Base-by-base conservation (phyloP, 2,329 filamentous ascomycete species). In the Talaromyces piceae region DNA sequence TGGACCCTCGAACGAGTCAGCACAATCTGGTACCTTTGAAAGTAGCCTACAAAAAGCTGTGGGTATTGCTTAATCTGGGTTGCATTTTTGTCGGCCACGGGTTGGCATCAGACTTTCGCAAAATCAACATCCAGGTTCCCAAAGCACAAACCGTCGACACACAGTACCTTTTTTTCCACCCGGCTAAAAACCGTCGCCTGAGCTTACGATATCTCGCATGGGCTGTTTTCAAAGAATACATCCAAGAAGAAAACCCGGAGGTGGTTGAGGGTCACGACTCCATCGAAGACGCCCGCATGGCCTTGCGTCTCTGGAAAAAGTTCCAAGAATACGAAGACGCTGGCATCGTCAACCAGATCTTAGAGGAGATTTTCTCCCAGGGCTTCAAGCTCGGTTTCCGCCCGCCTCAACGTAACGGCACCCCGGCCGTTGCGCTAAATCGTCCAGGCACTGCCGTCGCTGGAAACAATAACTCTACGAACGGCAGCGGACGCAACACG, bases 121-220 rank as follows among this genome's bases (percentile, higher is more conserved):
- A 95, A 51, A 95, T 95, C 71, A 98, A 98, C 68, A 96, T 98
- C 51, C 88, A 96, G 66, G 87, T 98, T 0, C 93, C 94, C 1
- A 88, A 86, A 64, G 71, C 81, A 3, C 93, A 98, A 67, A 86
- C 95, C 30, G 89, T 98, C 50, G 93, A 98, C 69, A 98, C 94
- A 0, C 90, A 91, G 58, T 86, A 94, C 57, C 77, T 95, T 1
- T 97, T 95, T 73, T 94, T 87, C 69, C 83, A 95, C 53, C 83
- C 86, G 51, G 78, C 81, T 13, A 85, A 89, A 27, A 80, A 88
- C 49, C 83, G 94, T n/a, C 93, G 91, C 64, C 80, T 98, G 2
- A 93, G 87, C 6, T 77, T 98, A 18, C 87, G 91, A 25, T 97
- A 96, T 66, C 73, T 98, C 16, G 91, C 93, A 0, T 95, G 90